phyloP scores from a whole-genome alignment of 139 green algal genomes.

The Diplosphaera chodatii region DNA sequence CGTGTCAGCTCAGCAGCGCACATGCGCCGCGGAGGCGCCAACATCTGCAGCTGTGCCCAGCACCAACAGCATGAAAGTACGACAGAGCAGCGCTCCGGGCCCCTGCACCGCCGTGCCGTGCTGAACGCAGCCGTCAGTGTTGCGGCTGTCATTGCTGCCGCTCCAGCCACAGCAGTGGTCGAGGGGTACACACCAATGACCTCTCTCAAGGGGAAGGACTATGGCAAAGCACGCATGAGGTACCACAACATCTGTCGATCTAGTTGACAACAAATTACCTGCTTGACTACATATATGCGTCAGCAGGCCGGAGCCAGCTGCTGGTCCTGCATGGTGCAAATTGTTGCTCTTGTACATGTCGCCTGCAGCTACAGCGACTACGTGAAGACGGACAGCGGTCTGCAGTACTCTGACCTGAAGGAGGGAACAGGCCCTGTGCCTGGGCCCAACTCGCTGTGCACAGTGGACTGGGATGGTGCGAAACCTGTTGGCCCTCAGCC shows the following conservation, averaged over 20 bases:
- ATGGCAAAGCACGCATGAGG: conserved; percentile 76
- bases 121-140: too few species aligned
- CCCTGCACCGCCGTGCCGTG: too few species aligned
- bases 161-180: background rate
- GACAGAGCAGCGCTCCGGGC: too few species aligned
- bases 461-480: conserved; percentile 91
- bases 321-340: background rate
- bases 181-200: background rate
- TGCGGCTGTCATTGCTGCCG: background rate
- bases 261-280: too few species aligned
- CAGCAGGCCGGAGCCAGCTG: too few species aligned
- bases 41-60: too few species aligned
- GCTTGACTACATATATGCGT: too few species aligned
- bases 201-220: conserved; percentile 69
- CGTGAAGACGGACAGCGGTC: conserved; percentile 25
- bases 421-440: conserved; percentile 27
- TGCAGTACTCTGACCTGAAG: conserved; percentile 68
- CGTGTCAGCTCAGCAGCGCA: too few species aligned
- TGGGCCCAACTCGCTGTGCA: conserved; percentile 45
- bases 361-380: conserved; percentile 41
- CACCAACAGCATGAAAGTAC: too few species aligned
- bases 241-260: background rate
- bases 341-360: background rate
- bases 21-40: too few species aligned
- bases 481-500: too few species aligned